These are phyloP conservation scores for Drechslerella stenobrocha DNA, from an alignment of 2,329 filamentous ascomycete genomes.

Conservation along the genomic window DNA sequence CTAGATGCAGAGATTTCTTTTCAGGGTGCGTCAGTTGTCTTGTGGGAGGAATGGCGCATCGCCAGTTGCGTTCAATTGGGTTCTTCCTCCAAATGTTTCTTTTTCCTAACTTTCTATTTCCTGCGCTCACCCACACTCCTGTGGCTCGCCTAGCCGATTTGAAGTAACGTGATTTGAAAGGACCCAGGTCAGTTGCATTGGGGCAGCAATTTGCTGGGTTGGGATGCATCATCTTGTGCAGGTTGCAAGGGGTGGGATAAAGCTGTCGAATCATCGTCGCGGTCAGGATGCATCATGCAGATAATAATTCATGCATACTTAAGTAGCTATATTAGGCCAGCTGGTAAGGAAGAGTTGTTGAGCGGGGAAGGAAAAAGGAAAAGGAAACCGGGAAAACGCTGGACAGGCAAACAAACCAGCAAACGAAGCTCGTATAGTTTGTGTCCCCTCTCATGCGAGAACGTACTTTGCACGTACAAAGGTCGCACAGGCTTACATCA, in stretches of 20 bases:
- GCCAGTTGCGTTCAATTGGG: neutral
- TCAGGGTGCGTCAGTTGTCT: too few relatives aligned
- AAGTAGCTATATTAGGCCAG: conserved; percentile 3
- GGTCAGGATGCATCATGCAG: conserved; percentile 27
- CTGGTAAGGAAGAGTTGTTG: conserved; percentile 3
- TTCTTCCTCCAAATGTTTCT: neutral
- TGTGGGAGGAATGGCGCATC: too few relatives aligned
- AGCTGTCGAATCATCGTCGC: conserved; percentile 43
- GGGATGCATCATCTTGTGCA: conserved; percentile 32
- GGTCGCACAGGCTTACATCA: too few relatives aligned
- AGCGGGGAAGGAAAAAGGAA: neutral
- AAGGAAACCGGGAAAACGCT: neutral
- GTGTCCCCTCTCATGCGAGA: too few relatives aligned
- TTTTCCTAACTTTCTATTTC: conserved; percentile 28
- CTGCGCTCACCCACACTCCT: conserved; percentile 40
- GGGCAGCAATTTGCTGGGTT: conserved; percentile 41
- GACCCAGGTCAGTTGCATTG: conserved; percentile 28
- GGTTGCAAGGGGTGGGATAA: conserved; percentile 4
- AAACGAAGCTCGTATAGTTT: too few relatives aligned
- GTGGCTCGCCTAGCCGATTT: conserved; percentile 40
- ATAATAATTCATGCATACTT: conserved; percentile 29
- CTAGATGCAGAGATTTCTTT: too few relatives aligned
- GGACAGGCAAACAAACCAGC: too few relatives aligned
- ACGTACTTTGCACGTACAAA: too few relatives aligned
- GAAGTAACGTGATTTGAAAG: conserved; percentile 31